These are phyloP conservation scores for Solanum chaucha DNA, from an alignment of 257 asterid species.

Conservation along the genomic window DNA sequence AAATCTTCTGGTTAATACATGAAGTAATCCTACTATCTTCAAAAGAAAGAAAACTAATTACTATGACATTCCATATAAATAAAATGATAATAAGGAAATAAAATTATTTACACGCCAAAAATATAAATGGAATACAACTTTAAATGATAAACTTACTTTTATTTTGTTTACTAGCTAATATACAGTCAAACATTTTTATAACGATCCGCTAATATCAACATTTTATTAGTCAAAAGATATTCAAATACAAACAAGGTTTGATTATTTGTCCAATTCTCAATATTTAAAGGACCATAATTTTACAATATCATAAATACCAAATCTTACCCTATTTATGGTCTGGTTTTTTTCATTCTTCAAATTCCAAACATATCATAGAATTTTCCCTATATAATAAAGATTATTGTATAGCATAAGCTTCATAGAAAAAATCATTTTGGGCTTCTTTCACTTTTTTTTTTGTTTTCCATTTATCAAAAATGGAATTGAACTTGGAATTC, in stretches of 20 bases:
- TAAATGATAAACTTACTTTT: background rate
- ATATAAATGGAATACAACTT: background rate
- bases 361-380: background rate
- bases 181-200: background rate
- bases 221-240: background rate
- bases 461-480: background rate
- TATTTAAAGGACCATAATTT: too few relatives aligned
- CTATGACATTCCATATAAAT: background rate
- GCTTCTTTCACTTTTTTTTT: background rate
- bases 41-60: background rate
- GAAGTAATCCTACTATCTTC: background rate
- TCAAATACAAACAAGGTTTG: background rate
- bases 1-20: background rate
- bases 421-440: background rate
- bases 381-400: background rate
- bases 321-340: background rate
- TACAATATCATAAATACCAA: background rate
- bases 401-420: background rate
- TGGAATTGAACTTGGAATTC: background rate
- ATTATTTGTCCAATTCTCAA: background rate
- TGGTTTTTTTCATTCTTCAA: background rate
- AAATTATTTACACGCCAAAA: background rate
- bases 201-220: fast-evolving
- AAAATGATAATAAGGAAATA: background rate
- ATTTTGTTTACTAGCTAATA: background rate